phyloP scores from a whole-genome alignment of 108 stramenopile species.

The Pseudonitzschia multistriata region DNA sequence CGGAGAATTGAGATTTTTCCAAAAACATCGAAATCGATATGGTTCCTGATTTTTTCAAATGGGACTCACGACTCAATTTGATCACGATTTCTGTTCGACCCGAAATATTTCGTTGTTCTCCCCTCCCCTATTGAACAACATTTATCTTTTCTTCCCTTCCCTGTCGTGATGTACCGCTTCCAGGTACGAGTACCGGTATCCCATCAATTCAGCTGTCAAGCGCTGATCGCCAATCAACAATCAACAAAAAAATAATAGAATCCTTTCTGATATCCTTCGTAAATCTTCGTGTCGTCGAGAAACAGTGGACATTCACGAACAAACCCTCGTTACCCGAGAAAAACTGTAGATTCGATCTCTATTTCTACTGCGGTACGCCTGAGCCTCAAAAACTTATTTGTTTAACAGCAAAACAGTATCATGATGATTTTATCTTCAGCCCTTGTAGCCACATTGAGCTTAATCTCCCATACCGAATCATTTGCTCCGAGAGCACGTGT shows the following conservation, averaged over 20 bases:
- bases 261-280: not conserved
- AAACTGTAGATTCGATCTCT: not conserved
- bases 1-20: too few relatives aligned
- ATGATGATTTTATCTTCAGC: slow-evolving; percentile 25
- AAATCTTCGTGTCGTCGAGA: not conserved
- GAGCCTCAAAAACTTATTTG: not conserved
- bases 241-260: not conserved
- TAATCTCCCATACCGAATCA: slow-evolving; percentile 16
- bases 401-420: not conserved
- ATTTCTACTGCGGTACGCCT: not conserved
- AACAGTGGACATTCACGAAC: not conserved
- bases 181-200: too few relatives aligned
- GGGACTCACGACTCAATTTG: too few relatives aligned
- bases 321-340: not conserved
- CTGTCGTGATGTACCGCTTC: too few relatives aligned
- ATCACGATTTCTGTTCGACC: too few relatives aligned
- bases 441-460: slow-evolving; percentile 1
- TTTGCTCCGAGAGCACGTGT: slow-evolving; percentile 17
- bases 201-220: not conserved
- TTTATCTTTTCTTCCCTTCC: too few relatives aligned
- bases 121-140: too few relatives aligned
- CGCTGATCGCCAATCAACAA: not conserved
- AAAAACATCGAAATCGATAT: too few relatives aligned
- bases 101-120: too few relatives aligned
- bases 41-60: too few relatives aligned